Evolutionary conservation across 2,329 filamentous ascomycete species (phyloP).

Genomic region (Eurotiales sp.): DNA sequence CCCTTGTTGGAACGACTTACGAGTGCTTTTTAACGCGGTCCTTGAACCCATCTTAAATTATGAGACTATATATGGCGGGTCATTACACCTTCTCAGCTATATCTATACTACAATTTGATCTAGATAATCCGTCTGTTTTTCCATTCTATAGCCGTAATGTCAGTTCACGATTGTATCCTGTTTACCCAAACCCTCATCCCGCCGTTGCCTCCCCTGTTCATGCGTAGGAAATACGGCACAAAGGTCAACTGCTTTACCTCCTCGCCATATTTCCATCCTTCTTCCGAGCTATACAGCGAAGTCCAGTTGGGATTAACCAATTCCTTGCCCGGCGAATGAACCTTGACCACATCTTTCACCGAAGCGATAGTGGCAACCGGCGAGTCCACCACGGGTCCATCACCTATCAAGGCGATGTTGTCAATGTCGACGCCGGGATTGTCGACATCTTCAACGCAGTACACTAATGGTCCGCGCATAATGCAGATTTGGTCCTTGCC

Average conservation of each 20-base stretch:
- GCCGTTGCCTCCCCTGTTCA: constrained; percentile 53
- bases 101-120: background rate
- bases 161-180: constrained; percentile 1
- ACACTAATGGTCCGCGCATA: constrained; percentile 56
- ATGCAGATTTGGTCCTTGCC: constrained; percentile 54
- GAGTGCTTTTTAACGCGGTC: constrained; percentile 26
- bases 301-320: constrained; percentile 17
- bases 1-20: constrained; percentile 29
- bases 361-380: constrained; percentile 28
- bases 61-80: too few relatives aligned
- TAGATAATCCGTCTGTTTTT: background rate
- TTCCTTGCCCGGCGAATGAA: constrained; percentile 9
- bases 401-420: constrained; percentile 41
- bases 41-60: too few relatives aligned
- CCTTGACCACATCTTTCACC: constrained; percentile 14
- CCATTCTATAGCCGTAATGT: too few relatives aligned
- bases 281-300: constrained; percentile 18
- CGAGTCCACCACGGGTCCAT: background rate
- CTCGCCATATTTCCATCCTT: constrained; percentile 17
- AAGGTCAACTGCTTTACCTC: constrained; percentile 41
- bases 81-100: too few relatives aligned
- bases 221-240: constrained; percentile 54
- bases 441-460: constrained; percentile 59
- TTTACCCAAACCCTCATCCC: constrained; percentile 48
- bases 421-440: constrained; percentile 48